Conservation (phyloP, 768 basidiomycete species). For the Baorangia bicolor region DNA sequence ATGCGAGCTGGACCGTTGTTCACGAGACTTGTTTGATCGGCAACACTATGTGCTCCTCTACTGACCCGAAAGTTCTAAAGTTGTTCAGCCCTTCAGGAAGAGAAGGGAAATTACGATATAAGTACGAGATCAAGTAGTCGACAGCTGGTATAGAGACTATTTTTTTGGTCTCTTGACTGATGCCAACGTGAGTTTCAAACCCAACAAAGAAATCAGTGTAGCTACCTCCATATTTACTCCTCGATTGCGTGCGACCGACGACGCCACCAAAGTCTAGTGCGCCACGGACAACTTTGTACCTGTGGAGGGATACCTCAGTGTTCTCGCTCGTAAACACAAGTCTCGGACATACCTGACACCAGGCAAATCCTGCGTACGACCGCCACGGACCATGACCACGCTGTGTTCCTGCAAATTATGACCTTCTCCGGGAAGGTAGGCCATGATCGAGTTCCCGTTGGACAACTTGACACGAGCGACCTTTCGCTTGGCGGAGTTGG, state of each 20-base stretch:
- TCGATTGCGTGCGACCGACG: slow-evolving; percentile 71
- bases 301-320: slow-evolving; percentile 31
- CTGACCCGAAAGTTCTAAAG: not conserved
- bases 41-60: not conserved
- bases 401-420: slow-evolving; percentile 98
- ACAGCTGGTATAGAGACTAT: slow-evolving; percentile 28
- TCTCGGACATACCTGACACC: slow-evolving; percentile 78
- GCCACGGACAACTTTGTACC: slow-evolving; percentile 94
- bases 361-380: slow-evolving; percentile 95
- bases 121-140: not conserved
- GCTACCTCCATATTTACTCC: slow-evolving; percentile 92
- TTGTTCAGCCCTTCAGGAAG: not conserved
- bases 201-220: not conserved
- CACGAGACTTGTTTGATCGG: not conserved
- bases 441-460: slow-evolving; percentile 85
- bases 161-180: slow-evolving; percentile 88
- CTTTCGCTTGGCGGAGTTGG: slow-evolving; percentile 98
- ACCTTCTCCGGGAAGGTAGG: slow-evolving; percentile 96
- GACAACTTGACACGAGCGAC: slow-evolving; percentile 91
- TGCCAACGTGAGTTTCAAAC: slow-evolving; percentile 11
- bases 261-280: slow-evolving; percentile 91
- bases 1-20: not conserved
- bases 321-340: not conserved
- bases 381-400: slow-evolving; percentile 93
- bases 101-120: not conserved